A percentile compares a stretch with the other conserved stretches of the same genome.
These are phyloP conservation scores for Aspergillus phoenicis DNA, from an alignment of 2,329 filamentous ascomycete species.

Conservation along the genomic window DNA sequence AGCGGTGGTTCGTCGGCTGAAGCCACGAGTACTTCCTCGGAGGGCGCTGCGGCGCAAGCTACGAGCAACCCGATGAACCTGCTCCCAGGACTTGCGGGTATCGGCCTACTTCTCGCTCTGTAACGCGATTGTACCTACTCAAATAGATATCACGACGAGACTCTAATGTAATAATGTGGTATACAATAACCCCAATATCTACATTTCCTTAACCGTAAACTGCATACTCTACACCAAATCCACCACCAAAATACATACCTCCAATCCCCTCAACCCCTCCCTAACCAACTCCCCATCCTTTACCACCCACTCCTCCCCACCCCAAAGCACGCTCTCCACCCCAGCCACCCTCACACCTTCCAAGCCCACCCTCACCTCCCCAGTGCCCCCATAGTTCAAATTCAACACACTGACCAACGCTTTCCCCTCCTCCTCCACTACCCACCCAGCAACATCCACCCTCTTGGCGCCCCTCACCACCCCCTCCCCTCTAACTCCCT, in stretches of 20 bases:
- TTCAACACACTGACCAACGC: background rate
- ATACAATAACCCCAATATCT: too few relatives aligned
- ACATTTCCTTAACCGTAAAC: too few relatives aligned
- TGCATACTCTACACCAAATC: background rate
- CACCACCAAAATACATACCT: background rate
- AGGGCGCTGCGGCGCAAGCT: constrained; percentile 18
- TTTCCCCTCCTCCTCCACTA: background rate
- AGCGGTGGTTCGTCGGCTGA: background rate
- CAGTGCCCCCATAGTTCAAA: background rate
- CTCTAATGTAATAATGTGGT: background rate
- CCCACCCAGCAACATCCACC: constrained; percentile 1
- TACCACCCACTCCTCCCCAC: background rate
- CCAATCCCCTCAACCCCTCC: background rate
- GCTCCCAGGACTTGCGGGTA: constrained; percentile 24
- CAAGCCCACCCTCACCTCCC: background rate
- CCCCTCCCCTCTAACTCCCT: background rate
- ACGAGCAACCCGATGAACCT: constrained; percentile 20
- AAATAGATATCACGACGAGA: background rate
- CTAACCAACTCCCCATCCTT: background rate
- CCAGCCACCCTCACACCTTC: background rate
- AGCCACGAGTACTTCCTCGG: constrained; percentile 2
- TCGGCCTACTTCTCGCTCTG: constrained; percentile 23
- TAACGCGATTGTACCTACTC: background rate
- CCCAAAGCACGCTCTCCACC: background rate
- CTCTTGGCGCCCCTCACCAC: background rate